Percentiles rank a stretch among this genome's conserved stretches.
Evolutionary conservation across 2,329 filamentous ascomycete species (phyloP).

Genomic region (Anisogramma anomala): DNA sequence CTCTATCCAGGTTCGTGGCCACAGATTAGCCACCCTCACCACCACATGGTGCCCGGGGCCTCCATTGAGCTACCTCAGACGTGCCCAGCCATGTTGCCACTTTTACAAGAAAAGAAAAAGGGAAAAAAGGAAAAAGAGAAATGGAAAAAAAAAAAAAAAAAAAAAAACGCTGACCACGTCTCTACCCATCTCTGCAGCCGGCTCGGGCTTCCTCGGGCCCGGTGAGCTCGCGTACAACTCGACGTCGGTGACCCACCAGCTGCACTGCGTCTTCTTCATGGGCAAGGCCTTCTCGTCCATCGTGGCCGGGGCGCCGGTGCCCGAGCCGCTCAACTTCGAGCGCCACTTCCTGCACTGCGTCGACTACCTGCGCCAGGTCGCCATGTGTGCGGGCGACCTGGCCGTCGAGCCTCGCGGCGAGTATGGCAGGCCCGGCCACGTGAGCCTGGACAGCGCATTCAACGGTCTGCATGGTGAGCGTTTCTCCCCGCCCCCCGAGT

Average conservation of each 20-base stretch:
- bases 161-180: no score
- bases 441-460: constrained; percentile 18
- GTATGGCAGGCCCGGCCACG: constrained; percentile 16
- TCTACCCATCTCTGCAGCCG: no score
- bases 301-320: constrained; percentile 15
- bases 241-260: constrained; percentile 30
- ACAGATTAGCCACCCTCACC: background rate
- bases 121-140: no score
- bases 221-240: constrained; percentile 26
- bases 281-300: constrained; percentile 22
- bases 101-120: background rate
- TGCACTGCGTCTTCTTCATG: constrained; percentile 30
- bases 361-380: constrained; percentile 20
- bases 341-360: constrained; percentile 28
- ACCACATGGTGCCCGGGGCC: background rate
- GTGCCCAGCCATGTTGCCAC: background rate
- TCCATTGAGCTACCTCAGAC: no score
- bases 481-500: background rate
- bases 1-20: constrained; percentile 27
- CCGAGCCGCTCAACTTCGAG: constrained; percentile 18
- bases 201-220: constrained; percentile 4
- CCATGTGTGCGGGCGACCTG: constrained; percentile 20
- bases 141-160: no score
- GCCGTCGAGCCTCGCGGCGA: constrained; percentile 18
- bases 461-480: constrained; percentile 17